These are phyloP conservation scores for Herpetomonas tarakana DNA, from an alignment of 208 protist genomes.

Conservation along the genomic window DNA sequence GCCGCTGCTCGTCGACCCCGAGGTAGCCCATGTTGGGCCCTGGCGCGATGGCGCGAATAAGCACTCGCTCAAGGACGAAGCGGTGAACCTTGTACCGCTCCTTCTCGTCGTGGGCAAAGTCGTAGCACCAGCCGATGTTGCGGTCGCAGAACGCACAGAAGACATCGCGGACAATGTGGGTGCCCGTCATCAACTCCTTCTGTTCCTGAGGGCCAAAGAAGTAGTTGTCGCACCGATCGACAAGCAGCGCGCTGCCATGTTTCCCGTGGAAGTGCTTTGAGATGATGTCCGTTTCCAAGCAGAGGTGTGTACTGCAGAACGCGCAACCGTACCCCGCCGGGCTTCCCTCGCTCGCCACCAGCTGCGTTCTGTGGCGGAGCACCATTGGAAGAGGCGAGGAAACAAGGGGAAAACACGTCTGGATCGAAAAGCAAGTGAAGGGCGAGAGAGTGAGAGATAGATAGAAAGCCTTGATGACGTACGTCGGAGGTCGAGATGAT, in stretches of 20 bases:
- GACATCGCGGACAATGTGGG: slow-evolving; percentile 72
- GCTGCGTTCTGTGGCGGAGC: slow-evolving; percentile 32
- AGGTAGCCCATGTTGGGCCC: slow-evolving; percentile 14
- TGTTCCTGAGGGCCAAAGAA: slow-evolving; percentile 73
- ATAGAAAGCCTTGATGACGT: too few species aligned
- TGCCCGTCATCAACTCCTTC: slow-evolving; percentile 76
- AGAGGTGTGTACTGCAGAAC: slow-evolving; percentile 70
- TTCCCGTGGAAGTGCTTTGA: slow-evolving; percentile 71
- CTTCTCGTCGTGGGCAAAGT: slow-evolving; percentile 73
- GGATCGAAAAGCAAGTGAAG: too few species aligned
- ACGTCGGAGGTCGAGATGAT: too few species aligned
- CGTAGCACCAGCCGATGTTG: slow-evolving; percentile 81
- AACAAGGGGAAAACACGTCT: too few species aligned
- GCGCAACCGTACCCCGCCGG: slow-evolving; percentile 61
- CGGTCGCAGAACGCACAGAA: slow-evolving; percentile 74
- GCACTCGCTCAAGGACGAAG: slow-evolving; percentile 68
- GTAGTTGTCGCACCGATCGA: slow-evolving; percentile 69
- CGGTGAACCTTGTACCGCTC: slow-evolving; percentile 78
- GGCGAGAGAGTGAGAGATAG: too few species aligned
- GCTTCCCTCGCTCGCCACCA: slow-evolving; percentile 23
- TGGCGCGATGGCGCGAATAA: slow-evolving; percentile 36
- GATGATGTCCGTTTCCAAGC: slow-evolving; percentile 54
- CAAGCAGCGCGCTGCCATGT: slow-evolving; percentile 65
- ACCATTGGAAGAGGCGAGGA: slow-evolving; percentile 28
- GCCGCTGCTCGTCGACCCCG: neutral